These are phyloP conservation scores for Chrysanthemum lavandulifolium DNA, from an alignment of 129 eudicot species.

Conservation along the genomic window DNA sequence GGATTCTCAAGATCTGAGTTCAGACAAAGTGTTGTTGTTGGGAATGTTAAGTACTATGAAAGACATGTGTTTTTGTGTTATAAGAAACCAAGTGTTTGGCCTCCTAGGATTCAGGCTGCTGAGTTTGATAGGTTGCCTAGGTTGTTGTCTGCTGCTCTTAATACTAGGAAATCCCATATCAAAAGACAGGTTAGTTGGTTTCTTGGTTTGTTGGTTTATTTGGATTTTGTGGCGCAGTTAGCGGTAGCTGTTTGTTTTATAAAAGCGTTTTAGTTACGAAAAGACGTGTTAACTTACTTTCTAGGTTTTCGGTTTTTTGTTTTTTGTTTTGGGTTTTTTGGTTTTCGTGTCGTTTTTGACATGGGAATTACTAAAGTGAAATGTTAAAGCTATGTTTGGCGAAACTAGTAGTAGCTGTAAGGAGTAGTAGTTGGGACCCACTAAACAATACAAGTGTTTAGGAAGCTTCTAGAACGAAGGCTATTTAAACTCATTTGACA, in stretches of 20 bases:
- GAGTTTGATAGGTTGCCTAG: conserved; percentile 95
- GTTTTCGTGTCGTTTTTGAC: too few species aligned
- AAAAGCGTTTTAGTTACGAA: too few species aligned
- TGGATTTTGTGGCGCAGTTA: background rate
- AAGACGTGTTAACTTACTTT: too few species aligned
- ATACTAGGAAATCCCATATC: conserved; percentile 55
- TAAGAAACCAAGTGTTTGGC: conserved; percentile 91
- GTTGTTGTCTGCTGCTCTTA: conserved; percentile 78
- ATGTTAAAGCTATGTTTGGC: too few species aligned
- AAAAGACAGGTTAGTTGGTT: conserved; percentile 32
- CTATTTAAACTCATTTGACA: conserved; percentile 42
- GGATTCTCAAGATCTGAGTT: conserved; percentile 79
- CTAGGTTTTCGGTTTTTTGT: too few species aligned
- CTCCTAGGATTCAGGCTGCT: conserved; percentile 83
- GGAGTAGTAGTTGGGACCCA: too few species aligned
- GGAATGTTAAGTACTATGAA: conserved; percentile 70
- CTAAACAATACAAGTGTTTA: too few species aligned
- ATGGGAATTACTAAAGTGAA: too few species aligned
- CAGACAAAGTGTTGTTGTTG: conserved; percentile 54
- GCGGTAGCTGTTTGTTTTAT: too few species aligned
- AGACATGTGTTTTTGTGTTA: conserved; percentile 92
- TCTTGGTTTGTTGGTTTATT: conserved; percentile 1
- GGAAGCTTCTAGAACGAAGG: conserved; percentile 87
- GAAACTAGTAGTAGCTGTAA: too few species aligned
- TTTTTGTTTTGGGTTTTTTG: too few species aligned